Percentiles rank a stretch among this genome's conserved stretches.
phyloP scores from a whole-genome alignment of 1,284 basidiomycete genomes.

The Ustilago sp. region DNA sequence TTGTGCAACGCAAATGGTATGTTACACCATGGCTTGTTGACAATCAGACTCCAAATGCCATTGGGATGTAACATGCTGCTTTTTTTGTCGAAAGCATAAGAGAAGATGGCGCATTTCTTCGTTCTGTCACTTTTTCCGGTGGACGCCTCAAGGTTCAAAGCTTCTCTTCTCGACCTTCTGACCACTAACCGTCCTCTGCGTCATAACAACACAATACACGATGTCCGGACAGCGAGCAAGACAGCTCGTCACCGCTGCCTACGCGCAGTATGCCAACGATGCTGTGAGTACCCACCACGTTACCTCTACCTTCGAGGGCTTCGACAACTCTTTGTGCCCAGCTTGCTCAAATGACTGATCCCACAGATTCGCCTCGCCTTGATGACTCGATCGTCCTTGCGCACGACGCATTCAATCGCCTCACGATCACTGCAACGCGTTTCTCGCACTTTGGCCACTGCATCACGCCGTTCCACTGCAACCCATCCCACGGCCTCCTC shows the following conservation, averaged over 20 bases:
- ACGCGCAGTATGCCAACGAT: constrained; percentile 54
- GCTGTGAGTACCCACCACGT: constrained; percentile 28
- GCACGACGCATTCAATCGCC: background rate
- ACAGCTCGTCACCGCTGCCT: constrained; percentile 53
- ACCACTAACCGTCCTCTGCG: background rate
- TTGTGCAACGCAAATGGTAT: background rate
- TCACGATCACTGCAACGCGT: background rate
- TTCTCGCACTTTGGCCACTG: constrained; percentile 1
- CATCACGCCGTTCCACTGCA: background rate
- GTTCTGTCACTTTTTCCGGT: background rate
- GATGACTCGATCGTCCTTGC: constrained; percentile 16
- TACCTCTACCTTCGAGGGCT: background rate
- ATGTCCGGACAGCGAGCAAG: constrained; percentile 51
- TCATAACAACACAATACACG: constrained; percentile 12
- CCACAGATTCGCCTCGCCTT: constrained; percentile 35
- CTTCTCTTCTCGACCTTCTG: background rate
- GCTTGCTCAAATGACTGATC: constrained; percentile 48
- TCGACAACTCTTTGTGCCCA: background rate
- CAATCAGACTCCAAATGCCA: too few species aligned
- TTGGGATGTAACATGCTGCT: too few species aligned
- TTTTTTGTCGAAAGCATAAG: background rate
- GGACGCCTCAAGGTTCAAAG: background rate
- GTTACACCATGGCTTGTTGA: too few species aligned
- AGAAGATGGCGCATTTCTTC: background rate
- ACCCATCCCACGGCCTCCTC: background rate